These are phyloP conservation scores for Solanum chmielewskii DNA, from an alignment of 257 asterid genomes.

Conservation along the genomic window DNA sequence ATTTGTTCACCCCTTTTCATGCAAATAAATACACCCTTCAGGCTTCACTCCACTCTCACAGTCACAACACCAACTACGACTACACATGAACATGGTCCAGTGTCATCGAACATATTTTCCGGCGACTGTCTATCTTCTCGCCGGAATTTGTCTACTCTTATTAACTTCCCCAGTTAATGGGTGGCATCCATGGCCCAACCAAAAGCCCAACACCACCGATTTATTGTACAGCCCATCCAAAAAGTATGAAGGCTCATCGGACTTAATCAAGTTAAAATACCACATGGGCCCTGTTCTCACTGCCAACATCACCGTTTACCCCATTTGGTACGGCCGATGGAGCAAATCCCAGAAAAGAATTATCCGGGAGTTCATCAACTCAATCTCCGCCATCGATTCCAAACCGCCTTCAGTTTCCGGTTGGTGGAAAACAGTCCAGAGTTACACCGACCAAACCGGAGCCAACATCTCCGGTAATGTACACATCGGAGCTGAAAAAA, in stretches of 20 bases:
- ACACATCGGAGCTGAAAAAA: constrained; percentile 49
- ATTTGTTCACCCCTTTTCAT: not conserved
- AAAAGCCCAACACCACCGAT: constrained; percentile 37
- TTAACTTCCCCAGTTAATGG: not conserved
- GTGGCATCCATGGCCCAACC: constrained; percentile 77
- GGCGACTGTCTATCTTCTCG: not conserved
- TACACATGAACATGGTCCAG: not conserved
- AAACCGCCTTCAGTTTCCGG: constrained; percentile 51
- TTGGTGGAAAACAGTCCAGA: constrained; percentile 82
- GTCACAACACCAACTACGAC: not conserved
- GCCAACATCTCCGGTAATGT: constrained; percentile 47
- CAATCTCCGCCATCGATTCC: constrained; percentile 44
- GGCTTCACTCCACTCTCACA: not conserved
- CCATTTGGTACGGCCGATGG: constrained; percentile 92
- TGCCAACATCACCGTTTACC: constrained; percentile 61
- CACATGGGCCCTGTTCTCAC: constrained; percentile 94
- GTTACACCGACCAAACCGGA: constrained; percentile 66
- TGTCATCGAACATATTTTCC: not conserved
- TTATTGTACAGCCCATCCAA: constrained; percentile 45
- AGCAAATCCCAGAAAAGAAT: constrained; percentile 51
- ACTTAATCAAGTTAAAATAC: constrained; percentile 55
- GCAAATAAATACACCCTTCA: not conserved
- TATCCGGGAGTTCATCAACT: constrained; percentile 75
- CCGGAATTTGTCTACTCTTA: not conserved
- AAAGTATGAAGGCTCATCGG: constrained; percentile 83